Evolutionary conservation across 2,329 filamentous ascomycete genomes (phyloP).

Genomic region (Xylariaceae sp.): DNA sequence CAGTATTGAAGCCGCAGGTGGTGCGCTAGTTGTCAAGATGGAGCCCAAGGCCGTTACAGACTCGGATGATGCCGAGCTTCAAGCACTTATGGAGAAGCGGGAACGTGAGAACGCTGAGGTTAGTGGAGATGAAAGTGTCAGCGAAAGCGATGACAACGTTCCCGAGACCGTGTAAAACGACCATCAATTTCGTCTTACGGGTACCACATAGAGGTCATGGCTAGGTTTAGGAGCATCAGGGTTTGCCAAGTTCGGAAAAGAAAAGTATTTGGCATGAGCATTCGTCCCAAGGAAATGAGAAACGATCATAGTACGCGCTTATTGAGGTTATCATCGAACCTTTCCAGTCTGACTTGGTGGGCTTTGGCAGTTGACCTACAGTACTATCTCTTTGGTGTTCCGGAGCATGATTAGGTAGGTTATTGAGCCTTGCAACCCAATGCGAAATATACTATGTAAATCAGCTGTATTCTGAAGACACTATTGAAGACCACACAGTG

Average conservation of each 20-base stretch:
- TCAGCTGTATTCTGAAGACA: too few species aligned
- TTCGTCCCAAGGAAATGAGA: slow-evolving; percentile 5
- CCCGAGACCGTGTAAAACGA: slow-evolving; percentile 45
- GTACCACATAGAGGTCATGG: slow-evolving; percentile 11
- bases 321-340: too few species aligned
- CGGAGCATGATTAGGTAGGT: too few species aligned
- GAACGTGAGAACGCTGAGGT: slow-evolving; percentile 98
- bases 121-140: slow-evolving; percentile 93
- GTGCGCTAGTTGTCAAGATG: slow-evolving; percentile 90
- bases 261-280: slow-evolving; percentile 24
- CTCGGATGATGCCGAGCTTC: slow-evolving; percentile 94
- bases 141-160: slow-evolving; percentile 88
- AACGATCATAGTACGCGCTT: too few species aligned
- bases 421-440: too few species aligned
- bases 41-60: slow-evolving; percentile 98
- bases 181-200: slow-evolving; percentile 6
- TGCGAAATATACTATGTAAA: too few species aligned
- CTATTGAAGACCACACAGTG: too few species aligned
- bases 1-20: slow-evolving; percentile 74
- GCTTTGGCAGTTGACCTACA: too few species aligned
- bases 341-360: too few species aligned
- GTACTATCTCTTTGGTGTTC: too few species aligned
- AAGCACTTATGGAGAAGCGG: slow-evolving; percentile 98
- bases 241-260: slow-evolving; percentile 14
- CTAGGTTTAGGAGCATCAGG: slow-evolving; percentile 7